Evolutionary conservation across 1,284 basidiomycete genomes (phyloP).

Genomic region (Microbotryomycetes sp.): DNA sequence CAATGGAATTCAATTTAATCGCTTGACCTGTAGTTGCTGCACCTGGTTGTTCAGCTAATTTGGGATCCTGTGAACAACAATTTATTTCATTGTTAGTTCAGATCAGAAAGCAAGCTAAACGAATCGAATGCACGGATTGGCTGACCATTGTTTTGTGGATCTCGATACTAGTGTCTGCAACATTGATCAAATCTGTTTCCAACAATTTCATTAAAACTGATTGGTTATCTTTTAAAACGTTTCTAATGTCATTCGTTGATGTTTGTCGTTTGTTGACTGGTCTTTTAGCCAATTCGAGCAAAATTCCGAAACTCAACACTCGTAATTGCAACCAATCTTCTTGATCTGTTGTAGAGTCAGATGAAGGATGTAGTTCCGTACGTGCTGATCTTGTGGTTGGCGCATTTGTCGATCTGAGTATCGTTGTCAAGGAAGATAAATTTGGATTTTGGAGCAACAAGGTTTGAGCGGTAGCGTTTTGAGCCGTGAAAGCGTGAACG

Average conservation of each 20-base stretch:
- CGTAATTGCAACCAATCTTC: conserved; percentile 23
- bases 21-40: conserved; percentile 38
- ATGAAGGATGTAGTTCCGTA: neutral
- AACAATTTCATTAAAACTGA: conserved; percentile 15
- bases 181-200: neutral
- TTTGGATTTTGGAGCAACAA: conserved; percentile 17
- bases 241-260: conserved; percentile 16
- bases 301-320: conserved; percentile 31
- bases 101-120: neutral
- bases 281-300: conserved; percentile 32
- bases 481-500: conserved; percentile 25
- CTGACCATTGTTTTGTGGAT: conserved; percentile 11
- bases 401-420: conserved; percentile 13
- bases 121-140: neutral
- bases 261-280: conserved; percentile 12
- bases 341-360: neutral
- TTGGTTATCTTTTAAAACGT: conserved; percentile 7
- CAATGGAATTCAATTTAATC: conserved; percentile 64
- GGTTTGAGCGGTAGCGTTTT: conserved; percentile 21
- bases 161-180: conserved; percentile 10
- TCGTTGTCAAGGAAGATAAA: conserved; percentile 17
- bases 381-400: neutral
- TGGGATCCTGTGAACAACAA: conserved; percentile 18
- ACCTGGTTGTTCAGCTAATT: neutral
- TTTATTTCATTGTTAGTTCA: too few relatives aligned